A percentile compares a stretch with the other conserved stretches of the same genome.
Conservation (phyloP, 1,284 basidiomycete genomes). For the Cutaneotrichosporon sp. region DNA sequence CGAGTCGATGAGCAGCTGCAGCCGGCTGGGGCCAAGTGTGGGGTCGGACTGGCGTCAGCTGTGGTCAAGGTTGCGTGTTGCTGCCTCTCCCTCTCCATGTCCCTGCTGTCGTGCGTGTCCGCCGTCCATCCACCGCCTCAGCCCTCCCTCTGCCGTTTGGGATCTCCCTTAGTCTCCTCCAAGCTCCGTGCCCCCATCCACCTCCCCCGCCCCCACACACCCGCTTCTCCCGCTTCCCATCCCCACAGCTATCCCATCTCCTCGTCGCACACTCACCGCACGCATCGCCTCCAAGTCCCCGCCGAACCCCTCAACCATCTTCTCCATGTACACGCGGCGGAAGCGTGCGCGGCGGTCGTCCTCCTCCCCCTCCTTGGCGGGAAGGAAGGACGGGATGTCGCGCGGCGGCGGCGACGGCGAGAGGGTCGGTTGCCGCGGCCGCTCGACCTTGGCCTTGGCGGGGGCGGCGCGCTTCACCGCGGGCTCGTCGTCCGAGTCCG, state of each 20-base stretch:
- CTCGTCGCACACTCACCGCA: constrained; percentile 44
- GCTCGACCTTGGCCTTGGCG: constrained; percentile 14
- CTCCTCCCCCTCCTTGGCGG: constrained; percentile 27
- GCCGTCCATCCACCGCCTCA: too few species aligned
- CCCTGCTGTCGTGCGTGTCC: neutral
- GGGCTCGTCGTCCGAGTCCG: constrained; percentile 27
- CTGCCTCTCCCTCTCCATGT: neutral
- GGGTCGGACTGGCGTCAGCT: constrained; percentile 37
- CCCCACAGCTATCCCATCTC: too few species aligned
- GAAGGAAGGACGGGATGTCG: constrained; percentile 26
- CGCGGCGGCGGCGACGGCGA: constrained; percentile 28
- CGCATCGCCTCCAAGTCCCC: constrained; percentile 50
- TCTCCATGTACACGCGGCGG: constrained; percentile 52
- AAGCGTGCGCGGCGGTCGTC: constrained; percentile 44
- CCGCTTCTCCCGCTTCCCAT: too few species aligned
- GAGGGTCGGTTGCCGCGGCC: constrained; percentile 23
- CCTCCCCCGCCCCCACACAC: neutral
- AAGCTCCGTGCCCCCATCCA: too few species aligned
- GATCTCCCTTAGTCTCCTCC: too few species aligned
- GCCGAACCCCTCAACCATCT: constrained; percentile 51
- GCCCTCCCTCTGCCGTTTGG: too few species aligned
- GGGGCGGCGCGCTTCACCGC: too few species aligned
- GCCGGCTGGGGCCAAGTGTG: constrained; percentile 40
- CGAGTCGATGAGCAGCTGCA: constrained; percentile 51
- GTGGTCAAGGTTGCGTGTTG: too few species aligned